Evolutionary conservation across 192 early-diverging fungal genomes (phyloP), one percentile per base, ranked within the genome.

Genomic region (Entophlyctis luteolus): DNA sequence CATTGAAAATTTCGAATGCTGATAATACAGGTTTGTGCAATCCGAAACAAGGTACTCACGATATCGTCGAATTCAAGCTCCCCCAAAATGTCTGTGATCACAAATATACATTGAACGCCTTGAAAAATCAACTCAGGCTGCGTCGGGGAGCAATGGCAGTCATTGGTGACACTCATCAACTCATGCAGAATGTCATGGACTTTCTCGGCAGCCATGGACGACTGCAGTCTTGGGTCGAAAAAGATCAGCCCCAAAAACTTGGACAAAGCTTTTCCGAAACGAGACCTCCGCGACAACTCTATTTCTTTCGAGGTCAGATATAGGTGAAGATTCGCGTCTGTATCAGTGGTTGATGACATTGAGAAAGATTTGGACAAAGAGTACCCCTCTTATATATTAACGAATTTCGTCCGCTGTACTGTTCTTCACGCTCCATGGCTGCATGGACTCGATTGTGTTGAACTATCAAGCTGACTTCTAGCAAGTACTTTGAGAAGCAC

Each of bases 401-500:
- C 39, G n/a, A 42, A 42, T 42, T 42, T n/a, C n/a, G 10, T n/a
- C n/a, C 52, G 56, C 56, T 12, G 31, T 14, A 14, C 56, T 35
- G 56, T 32, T 14, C 33, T 39, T 38, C 25, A 18, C 8, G 12
- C 6, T 14, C 28, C 6, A 23, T 14, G 23, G 23, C 39, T 16
- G 4, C 23, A 42, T 42, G 4, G 20, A 59, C 58, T 5, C 50
- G 48, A 66, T 66, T 16, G 4, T 54, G 36, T 35, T 66, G 28
- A 4, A n/a, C 34, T 16, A 28, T 20, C 38, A 23, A 34, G 25
- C 29, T 49, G 5, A 22, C 54, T 36, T 55, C 53, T 52, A 71
- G 62, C 35, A 79, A 25, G 48, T 71, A 74, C 25, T 27, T 32
- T 36, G 36, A 29, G 48, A 79, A 76, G 54, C 78, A 79, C 3